Conservation (phyloP, 257 asterid genomes). For the Gentiana straminea region DNA sequence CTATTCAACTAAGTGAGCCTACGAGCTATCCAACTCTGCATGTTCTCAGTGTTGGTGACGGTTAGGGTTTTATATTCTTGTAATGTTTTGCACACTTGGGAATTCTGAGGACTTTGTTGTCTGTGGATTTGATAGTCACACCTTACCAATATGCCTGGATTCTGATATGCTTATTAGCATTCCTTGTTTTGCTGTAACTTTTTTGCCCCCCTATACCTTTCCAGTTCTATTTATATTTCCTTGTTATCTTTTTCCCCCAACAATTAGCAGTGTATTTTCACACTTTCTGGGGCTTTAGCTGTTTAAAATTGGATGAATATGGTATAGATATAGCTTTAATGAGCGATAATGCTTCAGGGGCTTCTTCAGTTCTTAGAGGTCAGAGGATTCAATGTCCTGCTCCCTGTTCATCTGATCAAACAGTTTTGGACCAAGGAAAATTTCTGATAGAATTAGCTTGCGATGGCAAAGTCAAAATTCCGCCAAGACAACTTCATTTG, state of each 20-base stretch:
- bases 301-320: not conserved
- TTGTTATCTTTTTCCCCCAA: not conserved
- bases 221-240: not conserved
- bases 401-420: slow-evolving; percentile 9
- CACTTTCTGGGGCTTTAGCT: not conserved
- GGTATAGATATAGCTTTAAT: not conserved
- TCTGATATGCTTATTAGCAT: too few species aligned
- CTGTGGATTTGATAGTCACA: not conserved
- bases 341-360: slow-evolving; percentile 6
- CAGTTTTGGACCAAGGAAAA: slow-evolving; percentile 6
- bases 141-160: too few species aligned
- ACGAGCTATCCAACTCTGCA: too few species aligned
- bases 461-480: slow-evolving; percentile 19
- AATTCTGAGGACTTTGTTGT: not conserved
- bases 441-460: slow-evolving; percentile 18
- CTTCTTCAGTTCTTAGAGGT: not conserved
- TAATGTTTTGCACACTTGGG: too few species aligned
- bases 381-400: slow-evolving; percentile 1
- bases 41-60: too few species aligned
- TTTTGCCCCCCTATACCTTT: not conserved
- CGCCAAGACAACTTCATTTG: slow-evolving; percentile 23
- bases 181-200: not conserved
- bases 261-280: not conserved
- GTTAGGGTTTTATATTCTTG: too few species aligned
- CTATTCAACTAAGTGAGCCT: too few species aligned